phyloP scores from a whole-genome alignment of 805 yeast genomes.

The Yarrowia hollandica region DNA sequence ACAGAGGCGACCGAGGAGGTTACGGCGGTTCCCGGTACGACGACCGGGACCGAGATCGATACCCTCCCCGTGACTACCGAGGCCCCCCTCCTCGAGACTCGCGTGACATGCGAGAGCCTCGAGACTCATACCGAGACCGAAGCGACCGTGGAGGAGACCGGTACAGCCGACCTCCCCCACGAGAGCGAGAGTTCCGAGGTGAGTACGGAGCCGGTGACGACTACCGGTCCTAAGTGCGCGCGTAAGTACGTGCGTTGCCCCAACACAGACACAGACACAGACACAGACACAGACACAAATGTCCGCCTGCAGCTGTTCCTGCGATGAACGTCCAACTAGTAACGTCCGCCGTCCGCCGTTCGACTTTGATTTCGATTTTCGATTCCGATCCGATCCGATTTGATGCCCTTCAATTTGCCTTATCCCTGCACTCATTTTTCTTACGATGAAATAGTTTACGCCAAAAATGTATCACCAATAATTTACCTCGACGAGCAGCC shows the following conservation, averaged over 20 bases:
- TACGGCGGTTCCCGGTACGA: constrained; percentile 31
- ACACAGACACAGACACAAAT: not conserved
- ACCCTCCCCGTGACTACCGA: constrained; percentile 32
- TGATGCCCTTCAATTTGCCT: not conserved
- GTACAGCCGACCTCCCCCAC: constrained; percentile 27
- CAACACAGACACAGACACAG: constrained; percentile 6
- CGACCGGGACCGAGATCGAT: constrained; percentile 32
- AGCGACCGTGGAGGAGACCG: constrained; percentile 15
- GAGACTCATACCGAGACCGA: constrained; percentile 29
- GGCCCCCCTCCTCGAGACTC: constrained; percentile 30
- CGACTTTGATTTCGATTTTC: not conserved
- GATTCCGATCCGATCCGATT: constrained; percentile 3
- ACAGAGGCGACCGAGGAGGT: constrained; percentile 28
- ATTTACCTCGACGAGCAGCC: constrained; percentile 23
- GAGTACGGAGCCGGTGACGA: constrained; percentile 32
- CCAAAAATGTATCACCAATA: constrained; percentile 29
- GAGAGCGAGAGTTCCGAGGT: constrained; percentile 27
- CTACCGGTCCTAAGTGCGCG: constrained; percentile 30
- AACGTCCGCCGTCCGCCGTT: not conserved
- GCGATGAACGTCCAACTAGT: not conserved
- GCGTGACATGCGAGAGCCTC: constrained; percentile 30
- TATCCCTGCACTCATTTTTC: constrained; percentile 3
- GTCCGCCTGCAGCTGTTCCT: constrained; percentile 12
- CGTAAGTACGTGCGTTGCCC: not conserved
- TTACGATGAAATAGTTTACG: constrained; percentile 26